These are phyloP conservation scores for Beverwykella pulmonaria DNA, from an alignment of 495 filamentous ascomycete genomes.

Conservation along the genomic window DNA sequence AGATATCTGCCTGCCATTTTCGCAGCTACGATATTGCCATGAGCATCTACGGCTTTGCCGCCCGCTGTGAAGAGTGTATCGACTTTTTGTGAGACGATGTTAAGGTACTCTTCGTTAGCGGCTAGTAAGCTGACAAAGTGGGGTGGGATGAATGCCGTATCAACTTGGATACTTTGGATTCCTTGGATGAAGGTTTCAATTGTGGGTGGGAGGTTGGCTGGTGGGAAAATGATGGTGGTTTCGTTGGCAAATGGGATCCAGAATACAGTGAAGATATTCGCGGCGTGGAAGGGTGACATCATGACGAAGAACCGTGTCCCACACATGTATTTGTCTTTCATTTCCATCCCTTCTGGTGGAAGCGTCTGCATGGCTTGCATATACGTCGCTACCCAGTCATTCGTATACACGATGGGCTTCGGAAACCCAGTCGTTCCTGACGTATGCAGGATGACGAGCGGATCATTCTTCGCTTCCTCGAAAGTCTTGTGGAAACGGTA, in stretches of 20 bases:
- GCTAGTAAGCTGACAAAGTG: neutral
- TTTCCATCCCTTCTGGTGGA: neutral
- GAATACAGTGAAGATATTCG: neutral
- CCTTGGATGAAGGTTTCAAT: neutral
- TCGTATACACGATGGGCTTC: conserved; percentile 28
- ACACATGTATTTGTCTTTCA: neutral
- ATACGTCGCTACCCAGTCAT: conserved; percentile 10
- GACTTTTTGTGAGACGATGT: neutral
- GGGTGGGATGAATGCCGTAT: neutral
- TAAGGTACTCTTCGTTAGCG: neutral
- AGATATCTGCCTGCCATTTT: neutral
- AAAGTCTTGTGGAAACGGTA: conserved; percentile 35
- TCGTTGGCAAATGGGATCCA: neutral
- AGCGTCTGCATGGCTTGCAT: conserved; percentile 1
- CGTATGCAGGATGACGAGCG: conserved; percentile 40
- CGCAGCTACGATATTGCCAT: conserved; percentile 2
- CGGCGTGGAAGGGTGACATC: conserved; percentile 1
- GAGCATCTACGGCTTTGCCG: neutral
- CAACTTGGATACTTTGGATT: neutral
- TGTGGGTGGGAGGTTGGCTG: neutral
- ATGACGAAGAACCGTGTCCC: conserved; percentile 4
- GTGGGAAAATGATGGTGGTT: neutral
- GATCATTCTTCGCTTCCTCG: conserved; percentile 39
- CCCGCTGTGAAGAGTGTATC: neutral
- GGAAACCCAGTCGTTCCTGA: conserved; percentile 41